A percentile compares a stretch with the other conserved stretches of the same genome.
These are phyloP conservation scores for Peronosclerospora sorghi DNA, from an alignment of 352 stramenopile species.

Conservation along the genomic window DNA sequence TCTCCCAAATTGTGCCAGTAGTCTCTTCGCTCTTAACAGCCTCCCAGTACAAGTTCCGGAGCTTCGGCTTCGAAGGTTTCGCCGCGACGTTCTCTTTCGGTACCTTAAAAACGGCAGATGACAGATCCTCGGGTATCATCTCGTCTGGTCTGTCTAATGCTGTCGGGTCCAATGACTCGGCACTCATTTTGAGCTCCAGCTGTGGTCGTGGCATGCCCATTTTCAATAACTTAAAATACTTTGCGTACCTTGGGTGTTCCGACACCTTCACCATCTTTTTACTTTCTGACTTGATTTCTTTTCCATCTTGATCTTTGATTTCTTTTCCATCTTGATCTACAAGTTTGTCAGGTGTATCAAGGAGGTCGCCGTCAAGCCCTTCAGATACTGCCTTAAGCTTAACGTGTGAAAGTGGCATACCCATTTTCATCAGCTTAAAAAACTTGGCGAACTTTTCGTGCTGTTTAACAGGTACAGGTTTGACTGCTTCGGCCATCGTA, in stretches of 20 bases:
- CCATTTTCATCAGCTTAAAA: conserved; percentile 89
- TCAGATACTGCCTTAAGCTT: conserved; percentile 82
- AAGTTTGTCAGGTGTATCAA: conserved; percentile 53
- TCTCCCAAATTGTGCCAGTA: conserved; percentile 66
- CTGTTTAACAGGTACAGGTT: conserved; percentile 39
- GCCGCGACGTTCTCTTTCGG: conserved; percentile 26
- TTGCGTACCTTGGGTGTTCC: conserved; percentile 84
- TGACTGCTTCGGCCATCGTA: conserved; percentile 6
- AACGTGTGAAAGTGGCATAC: conserved; percentile 76
- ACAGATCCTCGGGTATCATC: conserved; percentile 44
- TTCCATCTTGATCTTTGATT: conserved; percentile 38
- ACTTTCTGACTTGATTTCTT: conserved; percentile 22
- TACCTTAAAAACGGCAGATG: conserved; percentile 7
- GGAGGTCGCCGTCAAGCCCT: conserved; percentile 38
- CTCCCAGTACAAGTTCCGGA: conserved; percentile 80
- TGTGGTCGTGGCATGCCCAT: conserved; percentile 89
- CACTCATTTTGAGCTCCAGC: conserved; percentile 87
- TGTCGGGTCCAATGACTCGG: conserved; percentile 84
- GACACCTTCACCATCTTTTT: conserved; percentile 34
- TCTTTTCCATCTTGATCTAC: conserved; percentile 44
- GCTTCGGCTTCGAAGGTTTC: conserved; percentile 60
- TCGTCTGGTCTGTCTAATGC: conserved; percentile 82
- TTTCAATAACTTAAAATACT: conserved; percentile 95
- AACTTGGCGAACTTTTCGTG: conserved; percentile 82
- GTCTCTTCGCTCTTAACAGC: conserved; percentile 48